Conservation (phyloP, 768 basidiomycete genomes). For the Hygrocybe punicea region DNA sequence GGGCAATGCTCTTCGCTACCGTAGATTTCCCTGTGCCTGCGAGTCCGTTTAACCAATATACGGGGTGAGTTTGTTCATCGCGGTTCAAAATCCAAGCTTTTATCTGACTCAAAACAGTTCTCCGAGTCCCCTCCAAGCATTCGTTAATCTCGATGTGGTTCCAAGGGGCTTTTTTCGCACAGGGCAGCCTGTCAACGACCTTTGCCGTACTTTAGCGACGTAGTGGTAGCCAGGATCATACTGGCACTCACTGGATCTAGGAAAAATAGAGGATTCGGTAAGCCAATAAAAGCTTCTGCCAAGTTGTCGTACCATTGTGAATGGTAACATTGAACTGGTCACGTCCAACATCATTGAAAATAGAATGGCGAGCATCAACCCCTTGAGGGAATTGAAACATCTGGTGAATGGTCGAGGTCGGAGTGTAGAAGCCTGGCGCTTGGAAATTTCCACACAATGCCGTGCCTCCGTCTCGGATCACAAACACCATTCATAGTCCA, state of each 20-base stretch:
- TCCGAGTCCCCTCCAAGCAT: background rate
- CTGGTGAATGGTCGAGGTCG: no score
- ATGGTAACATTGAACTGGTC: background rate
- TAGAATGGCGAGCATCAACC: background rate
- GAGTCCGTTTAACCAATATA: constrained; percentile 6
- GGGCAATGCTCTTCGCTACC: background rate
- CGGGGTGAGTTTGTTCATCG: background rate
- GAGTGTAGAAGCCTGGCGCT: no score
- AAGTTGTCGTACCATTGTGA: background rate
- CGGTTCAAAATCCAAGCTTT: background rate
- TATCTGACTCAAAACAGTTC: background rate
- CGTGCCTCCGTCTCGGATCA: no score
- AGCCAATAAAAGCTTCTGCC: no score
- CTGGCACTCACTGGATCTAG: no score
- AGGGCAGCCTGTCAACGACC: background rate
- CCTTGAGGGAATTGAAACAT: no score
- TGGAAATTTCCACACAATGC: no score
- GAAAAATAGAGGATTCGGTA: no score
- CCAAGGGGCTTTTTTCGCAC: background rate
- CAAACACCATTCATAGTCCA: no score
- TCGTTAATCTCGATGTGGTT: background rate
- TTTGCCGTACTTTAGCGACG: background rate
- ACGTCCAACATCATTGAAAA: background rate
- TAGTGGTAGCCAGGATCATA: no score
- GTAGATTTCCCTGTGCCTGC: constrained; percentile 2